Base-by-base conservation (phyloP, 2,329 filamentous ascomycete genomes). In the Aspergillus sp. region DNA sequence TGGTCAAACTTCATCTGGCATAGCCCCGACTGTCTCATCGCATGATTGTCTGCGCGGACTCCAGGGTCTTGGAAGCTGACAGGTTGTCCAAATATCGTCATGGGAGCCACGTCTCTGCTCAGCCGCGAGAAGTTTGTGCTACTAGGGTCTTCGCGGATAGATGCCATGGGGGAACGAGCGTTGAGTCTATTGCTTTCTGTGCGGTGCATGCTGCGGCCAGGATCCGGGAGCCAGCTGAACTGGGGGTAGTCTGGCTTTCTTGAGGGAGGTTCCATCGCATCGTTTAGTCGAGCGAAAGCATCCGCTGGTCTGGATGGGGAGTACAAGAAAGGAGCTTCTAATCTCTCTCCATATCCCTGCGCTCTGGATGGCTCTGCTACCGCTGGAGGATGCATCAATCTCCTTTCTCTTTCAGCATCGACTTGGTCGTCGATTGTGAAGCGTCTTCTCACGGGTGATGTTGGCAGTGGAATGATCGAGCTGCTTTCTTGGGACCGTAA, bases 371-470 rank as follows among this genome's bases (percentile, higher is more conserved):
- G 34, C 23, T 51, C n/a, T 22, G 19, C n/a, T 7, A 23, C n/a
- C 34, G 49, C 22, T 11, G 49, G 59, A 22, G 23, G 22, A 28
- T 50, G 23, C n/a, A 55, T 51, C 7, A 61, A 54, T 46, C 22
- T 59, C 4, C 59, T 50, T 22, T 67, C 57, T 31, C 61, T 51
- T 46, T 74, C 69, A 38, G 65, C 69, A 57, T 69, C 60, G 11
- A 66, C 50, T 57, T 74, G 70, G 15, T 74, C 69, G 34, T 74
- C 71, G 34, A 74, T 65, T 3, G 68, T 72, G 49, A 71, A 73
- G 7, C 63, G 61, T 53, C 64, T 53, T 45, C 53, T 52, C 3
- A 64, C 43, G 7, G 55, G 43, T 38, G 56, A 49, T 9, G 30
- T 30, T 7, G 47, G 50, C 19, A 23, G 13, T 9, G 22, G 34